phyloP scores from a whole-genome alignment of 768 basidiomycete species.

The Coprinopsis cinerea region DNA sequence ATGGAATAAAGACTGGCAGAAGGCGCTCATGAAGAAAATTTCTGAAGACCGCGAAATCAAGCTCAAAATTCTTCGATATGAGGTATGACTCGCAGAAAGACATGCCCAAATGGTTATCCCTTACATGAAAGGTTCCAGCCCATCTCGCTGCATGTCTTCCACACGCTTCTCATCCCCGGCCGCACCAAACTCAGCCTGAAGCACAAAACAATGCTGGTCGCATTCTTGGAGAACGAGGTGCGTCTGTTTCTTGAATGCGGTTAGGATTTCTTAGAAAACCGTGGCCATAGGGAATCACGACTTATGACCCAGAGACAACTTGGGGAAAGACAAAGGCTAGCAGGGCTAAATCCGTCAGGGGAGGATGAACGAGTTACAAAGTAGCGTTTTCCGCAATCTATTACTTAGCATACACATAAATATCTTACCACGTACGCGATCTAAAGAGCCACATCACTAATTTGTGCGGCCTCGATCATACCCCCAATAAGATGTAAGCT shows the following conservation, averaged over 20 bases:
- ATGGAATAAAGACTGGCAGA: conserved; percentile 31
- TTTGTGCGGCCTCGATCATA: conserved; percentile 81
- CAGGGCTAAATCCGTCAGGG: too few relatives aligned
- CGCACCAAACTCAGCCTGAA: conserved; percentile 20
- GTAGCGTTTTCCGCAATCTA: not conserved
- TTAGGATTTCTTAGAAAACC: not conserved
- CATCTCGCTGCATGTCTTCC: conserved; percentile 49
- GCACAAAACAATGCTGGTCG: conserved; percentile 34
- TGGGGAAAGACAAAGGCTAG: not conserved
- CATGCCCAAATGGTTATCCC: too few relatives aligned
- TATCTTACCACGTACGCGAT: not conserved
- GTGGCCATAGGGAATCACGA: not conserved
- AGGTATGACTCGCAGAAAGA: conserved; percentile 38
- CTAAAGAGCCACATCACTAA: conserved; percentile 65
- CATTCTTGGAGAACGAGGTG: conserved; percentile 55
- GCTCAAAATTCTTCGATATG: conserved; percentile 56
- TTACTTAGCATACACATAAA: not conserved
- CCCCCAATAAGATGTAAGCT: conserved; percentile 94
- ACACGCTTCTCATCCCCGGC: conserved; percentile 34
- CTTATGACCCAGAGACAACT: not conserved
- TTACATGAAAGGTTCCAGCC: conserved; percentile 34
- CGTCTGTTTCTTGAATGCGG: conserved; percentile 7
- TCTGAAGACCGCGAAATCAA: conserved; percentile 41
- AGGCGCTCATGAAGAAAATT: conserved; percentile 36
- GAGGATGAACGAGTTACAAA: not conserved